phyloP scores from a whole-genome alignment of 257 asterid species.

The Solanum medicagineum region DNA sequence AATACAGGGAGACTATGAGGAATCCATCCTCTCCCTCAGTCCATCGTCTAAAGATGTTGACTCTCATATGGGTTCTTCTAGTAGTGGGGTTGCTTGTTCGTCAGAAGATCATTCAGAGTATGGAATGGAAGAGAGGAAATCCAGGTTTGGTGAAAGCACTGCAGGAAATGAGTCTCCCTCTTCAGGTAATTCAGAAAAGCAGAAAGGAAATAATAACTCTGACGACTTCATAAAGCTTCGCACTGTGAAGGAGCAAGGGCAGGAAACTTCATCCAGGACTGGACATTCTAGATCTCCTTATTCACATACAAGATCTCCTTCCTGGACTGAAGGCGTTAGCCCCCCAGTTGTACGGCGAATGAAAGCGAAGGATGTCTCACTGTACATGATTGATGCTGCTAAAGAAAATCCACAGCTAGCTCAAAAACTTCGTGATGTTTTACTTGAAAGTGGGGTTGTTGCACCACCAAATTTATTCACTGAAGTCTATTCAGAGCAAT shows the following conservation, averaged over 20 bases:
- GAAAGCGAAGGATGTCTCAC: conserved; percentile 86
- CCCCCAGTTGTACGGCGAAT: conserved; percentile 66
- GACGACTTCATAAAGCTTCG: conserved; percentile 17
- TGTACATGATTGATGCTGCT: conserved; percentile 90
- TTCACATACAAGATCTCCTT: conserved; percentile 81
- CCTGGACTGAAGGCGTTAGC: conserved; percentile 97
- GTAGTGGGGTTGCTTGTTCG: conserved; percentile 26
- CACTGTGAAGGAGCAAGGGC: conserved; percentile 16
- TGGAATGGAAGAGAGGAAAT: conserved; percentile 6
- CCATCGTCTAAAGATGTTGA: conserved; percentile 16
- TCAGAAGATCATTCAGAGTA: conserved; percentile 19
- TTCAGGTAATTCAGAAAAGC: conserved; percentile 15
- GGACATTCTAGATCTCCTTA: conserved; percentile 19
- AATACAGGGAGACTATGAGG: conserved; percentile 25
- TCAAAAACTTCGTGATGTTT: conserved; percentile 89
- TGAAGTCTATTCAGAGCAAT: conserved; percentile 49
- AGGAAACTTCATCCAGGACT: conserved; percentile 31
- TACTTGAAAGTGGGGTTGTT: conserved; percentile 91
- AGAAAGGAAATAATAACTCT: conserved; percentile 1
- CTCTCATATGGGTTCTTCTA: conserved; percentile 33
- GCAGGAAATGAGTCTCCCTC: conserved; percentile 16
- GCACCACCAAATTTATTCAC: conserved; percentile 85
- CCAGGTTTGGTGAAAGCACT: conserved; percentile 18
- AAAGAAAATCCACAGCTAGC: conserved; percentile 90
- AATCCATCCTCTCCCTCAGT: conserved; percentile 15